Conservation (phyloP, 2,329 filamentous ascomycete species). For the Sporothrix mexicana region DNA sequence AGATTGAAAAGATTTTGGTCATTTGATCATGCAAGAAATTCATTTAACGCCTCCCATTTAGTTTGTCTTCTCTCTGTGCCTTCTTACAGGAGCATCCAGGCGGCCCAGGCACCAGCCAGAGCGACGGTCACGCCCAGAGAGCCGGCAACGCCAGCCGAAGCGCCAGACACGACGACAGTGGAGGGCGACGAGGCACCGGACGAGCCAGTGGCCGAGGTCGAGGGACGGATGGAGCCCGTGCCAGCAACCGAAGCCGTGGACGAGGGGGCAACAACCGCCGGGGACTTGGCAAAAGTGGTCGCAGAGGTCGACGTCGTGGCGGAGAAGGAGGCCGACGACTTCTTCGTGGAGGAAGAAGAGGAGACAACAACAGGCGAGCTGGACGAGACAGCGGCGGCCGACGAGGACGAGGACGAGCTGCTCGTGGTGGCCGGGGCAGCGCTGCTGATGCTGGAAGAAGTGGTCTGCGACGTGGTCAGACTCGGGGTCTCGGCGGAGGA, state of each 20-base stretch:
- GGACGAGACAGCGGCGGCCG: neutral
- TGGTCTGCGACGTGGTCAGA: slow-evolving; percentile 27
- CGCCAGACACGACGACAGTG: slow-evolving; percentile 23
- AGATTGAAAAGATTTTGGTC: neutral
- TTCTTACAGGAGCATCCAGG: slow-evolving; percentile 17
- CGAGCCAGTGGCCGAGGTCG: slow-evolving; percentile 6
- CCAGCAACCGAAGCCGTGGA: neutral
- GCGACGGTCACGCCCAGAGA: neutral
- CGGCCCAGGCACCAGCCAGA: slow-evolving; percentile 17
- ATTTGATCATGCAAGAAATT: slow-evolving; percentile 16
- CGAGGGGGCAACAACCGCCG: slow-evolving; percentile 1
- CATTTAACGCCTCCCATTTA: neutral
- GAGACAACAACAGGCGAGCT: neutral
- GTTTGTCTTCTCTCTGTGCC: neutral
- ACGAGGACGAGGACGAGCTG: neutral
- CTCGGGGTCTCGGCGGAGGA: slow-evolving; percentile 7
- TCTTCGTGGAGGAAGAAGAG: neutral
- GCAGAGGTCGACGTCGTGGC: neutral
- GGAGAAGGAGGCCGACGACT: neutral
- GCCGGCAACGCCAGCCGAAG: neutral
- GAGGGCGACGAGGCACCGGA: neutral
- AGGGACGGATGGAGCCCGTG: slow-evolving; percentile 9
- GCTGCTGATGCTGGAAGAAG: slow-evolving; percentile 7
- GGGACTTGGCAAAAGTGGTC: slow-evolving; percentile 12
- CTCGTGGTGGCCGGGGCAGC: slow-evolving; percentile 1